Evolutionary conservation across 352 stramenopile genomes (phyloP).

Genomic region (Pseudoperonospora humuli): DNA sequence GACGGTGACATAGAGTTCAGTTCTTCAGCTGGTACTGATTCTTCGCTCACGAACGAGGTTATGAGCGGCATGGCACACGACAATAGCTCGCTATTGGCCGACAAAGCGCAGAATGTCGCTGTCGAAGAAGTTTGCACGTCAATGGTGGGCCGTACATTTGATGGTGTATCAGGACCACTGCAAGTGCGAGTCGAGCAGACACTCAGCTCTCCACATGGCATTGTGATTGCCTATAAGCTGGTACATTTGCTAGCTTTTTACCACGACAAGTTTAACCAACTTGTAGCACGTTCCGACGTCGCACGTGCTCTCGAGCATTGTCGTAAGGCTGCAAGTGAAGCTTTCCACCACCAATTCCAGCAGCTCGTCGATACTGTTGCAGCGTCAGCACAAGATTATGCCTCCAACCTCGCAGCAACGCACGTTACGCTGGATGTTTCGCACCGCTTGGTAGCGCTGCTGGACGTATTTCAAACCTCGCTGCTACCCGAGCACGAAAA

Average conservation of each 20-base stretch:
- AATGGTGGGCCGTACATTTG: conserved; percentile 53
- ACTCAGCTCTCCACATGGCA: conserved; percentile 37
- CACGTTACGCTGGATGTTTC: conserved; percentile 50
- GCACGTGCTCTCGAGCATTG: conserved; percentile 32
- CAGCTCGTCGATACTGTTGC: conserved; percentile 39
- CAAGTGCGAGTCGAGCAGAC: conserved; percentile 65
- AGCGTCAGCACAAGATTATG: conserved; percentile 44
- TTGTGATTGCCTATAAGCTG: conserved; percentile 56
- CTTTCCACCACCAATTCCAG: conserved; percentile 51
- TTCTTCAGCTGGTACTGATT: conserved; percentile 3
- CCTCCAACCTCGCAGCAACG: conserved; percentile 47
- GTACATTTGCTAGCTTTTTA: conserved; percentile 67
- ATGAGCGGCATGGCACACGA: background rate
- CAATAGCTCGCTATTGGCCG: background rate
- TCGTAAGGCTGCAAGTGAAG: conserved; percentile 29
- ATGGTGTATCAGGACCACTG: conserved; percentile 48
- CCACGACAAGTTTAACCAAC: conserved; percentile 41
- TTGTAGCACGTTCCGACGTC: conserved; percentile 33
- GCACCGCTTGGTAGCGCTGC: conserved; percentile 42
- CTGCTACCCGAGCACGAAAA: conserved; percentile 44
- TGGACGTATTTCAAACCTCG: conserved; percentile 57
- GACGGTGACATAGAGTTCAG: conserved; percentile 44
- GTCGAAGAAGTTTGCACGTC: conserved; percentile 22
- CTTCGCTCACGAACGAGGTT: background rate
- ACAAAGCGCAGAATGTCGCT: background rate